Base-by-base conservation (phyloP, 257 asterid genomes). In the Nicotiana obtusifolia region DNA sequence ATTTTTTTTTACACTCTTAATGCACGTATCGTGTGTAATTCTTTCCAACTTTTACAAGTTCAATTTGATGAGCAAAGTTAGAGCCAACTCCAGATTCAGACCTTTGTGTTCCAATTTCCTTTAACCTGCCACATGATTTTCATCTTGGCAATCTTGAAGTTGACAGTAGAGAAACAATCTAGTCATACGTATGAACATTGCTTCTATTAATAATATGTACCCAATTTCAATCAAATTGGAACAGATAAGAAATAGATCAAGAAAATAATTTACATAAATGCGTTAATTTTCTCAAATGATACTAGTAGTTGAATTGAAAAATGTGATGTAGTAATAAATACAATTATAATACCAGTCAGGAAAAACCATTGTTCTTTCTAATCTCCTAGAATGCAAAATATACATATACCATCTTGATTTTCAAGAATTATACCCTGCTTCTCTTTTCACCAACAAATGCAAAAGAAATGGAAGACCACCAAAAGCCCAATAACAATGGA, bases 401-500 rank as follows among this genome's bases (percentile, higher is more conserved):
- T 47, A 79, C 71, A 79, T 5, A 20, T 20, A 22, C 28, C 11
- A 2, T 19, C 22, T 13, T 59, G 54, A 60, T 22, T 14, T 37
- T 61, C 44, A 78, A 35, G 73, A 60, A 60, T 15, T 2, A 37
- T 37, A 37, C 60, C 75, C 75, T 61, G 59, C 54, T 60, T 11
- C 10, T 13, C 10, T 78, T 57, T 60, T 78, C 82, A 77, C 61
- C 31, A 82, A 57, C 15, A 65, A 59, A 73, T 47, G 33, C 24
- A 84, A 64, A 86, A 79, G 75, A 87, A 78, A 56, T 66, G 86
- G 44, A 85, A 57, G 19, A 78, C 80, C 47, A 83, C 60, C 64
- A 86, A 65, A 49, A 89, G 16, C 26, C 81, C 33, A 9, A 87
- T 54, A 86, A 88, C 19, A 82, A 87, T 66, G 78, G 82, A 84